Evolutionary conservation across 345 rosid species (phyloP), one percentile per base, ranked within the genome.

Genomic region (Cochlearia excelsa): DNA sequence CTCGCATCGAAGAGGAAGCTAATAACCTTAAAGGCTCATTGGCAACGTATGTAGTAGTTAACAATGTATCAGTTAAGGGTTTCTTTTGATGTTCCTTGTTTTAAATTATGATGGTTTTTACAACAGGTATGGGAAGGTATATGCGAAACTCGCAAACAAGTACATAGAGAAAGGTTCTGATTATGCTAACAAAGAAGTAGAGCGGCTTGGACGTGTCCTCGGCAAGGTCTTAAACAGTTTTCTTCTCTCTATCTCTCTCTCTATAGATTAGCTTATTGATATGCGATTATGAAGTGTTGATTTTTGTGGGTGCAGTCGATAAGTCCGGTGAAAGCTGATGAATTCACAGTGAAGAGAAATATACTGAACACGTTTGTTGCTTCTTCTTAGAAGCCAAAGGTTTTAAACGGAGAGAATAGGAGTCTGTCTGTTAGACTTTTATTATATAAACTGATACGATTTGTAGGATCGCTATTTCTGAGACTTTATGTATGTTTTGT

Each of bases 311-410:
- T 72, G 83, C 88, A 87, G 99, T 75, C 99, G 2, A 81, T 94
- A 66, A 90, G 93, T 77, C 76, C 90, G 27, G 79, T 74, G 16
- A 92, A 92, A 78, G 90, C 83, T 9, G 98, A 88, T 41, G 95
- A 88, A 54, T 84, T 88, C 65, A 82, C 86, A 35, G 59, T 88
- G 62, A 92, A 88, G 87, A 88, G 74, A 75, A 92, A 86, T 53
- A 80, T 92, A 67, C 76, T 91, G 9, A 62, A 76, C 11, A 42
- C 80, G 30, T 85, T 81, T 49, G 79, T 77, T 58, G 60, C 75
- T 65, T 64, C 70, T 51, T 65, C 74, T 43, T 70, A 63, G 67
- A 68, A 43, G 43, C 26, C 53, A 16, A 10, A 26, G 44, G 3
- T 9, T 3, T 7, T 11, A 3, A 11, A 2, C 9, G 11, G 50